Percentiles rank a stretch among this genome's conserved stretches.
Conservation (phyloP, 768 basidiomycete genomes). For the Lyophyllum decastes region DNA sequence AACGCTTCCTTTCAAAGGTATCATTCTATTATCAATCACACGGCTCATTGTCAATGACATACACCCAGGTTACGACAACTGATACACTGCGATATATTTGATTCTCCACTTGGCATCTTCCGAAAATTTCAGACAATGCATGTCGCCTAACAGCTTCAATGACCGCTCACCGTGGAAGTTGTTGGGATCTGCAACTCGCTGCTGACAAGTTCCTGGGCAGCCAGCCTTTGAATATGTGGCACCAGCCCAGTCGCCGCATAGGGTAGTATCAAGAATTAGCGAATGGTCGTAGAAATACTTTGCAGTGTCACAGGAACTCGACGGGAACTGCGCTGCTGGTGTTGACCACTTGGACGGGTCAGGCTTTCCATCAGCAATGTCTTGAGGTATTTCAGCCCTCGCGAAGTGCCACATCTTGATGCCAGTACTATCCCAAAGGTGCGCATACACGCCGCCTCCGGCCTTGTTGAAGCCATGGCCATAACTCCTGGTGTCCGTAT, state of each 20-base stretch:
- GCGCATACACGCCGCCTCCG: conserved; percentile 54
- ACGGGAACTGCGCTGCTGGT: conserved; percentile 52
- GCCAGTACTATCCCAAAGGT: conserved; percentile 50
- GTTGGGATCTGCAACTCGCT: conserved; percentile 52
- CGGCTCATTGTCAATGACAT: not conserved
- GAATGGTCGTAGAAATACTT: conserved; percentile 52
- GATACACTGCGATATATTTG: conserved; percentile 34
- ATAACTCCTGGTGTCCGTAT: conserved; percentile 38
- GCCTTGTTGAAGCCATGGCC: conserved; percentile 45
- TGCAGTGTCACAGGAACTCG: conserved; percentile 45
- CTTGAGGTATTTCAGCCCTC: conserved; percentile 46
- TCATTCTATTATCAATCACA: not conserved
- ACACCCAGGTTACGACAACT: not conserved
- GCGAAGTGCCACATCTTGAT: conserved; percentile 60
- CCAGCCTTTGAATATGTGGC: conserved; percentile 31
- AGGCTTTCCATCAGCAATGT: conserved; percentile 46
- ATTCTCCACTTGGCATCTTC: conserved; percentile 59
- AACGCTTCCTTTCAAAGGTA: not conserved
- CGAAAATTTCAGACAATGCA: not conserved
- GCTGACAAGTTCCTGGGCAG: conserved; percentile 46
- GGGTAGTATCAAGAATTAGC: conserved; percentile 46
- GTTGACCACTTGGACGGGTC: conserved; percentile 50
- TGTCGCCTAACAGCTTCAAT: not conserved
- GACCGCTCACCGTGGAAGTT: conserved; percentile 47
- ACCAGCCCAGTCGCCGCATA: conserved; percentile 53